Conservation (phyloP, 2,329 filamentous ascomycete genomes). For the Ophiocordyceps camponoti-floridani region DNA sequence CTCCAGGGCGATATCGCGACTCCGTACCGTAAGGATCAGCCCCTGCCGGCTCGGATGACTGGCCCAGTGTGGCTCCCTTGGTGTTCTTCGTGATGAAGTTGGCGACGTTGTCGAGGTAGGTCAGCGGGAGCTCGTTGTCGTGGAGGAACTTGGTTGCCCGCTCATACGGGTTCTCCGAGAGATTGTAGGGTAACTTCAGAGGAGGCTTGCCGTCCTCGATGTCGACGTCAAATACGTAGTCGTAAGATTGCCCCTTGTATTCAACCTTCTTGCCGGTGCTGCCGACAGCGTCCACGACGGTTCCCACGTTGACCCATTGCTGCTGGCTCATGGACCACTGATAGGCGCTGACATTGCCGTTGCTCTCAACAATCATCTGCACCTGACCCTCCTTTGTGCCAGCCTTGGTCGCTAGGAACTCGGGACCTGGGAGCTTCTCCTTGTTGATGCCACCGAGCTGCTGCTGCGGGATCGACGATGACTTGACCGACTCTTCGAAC, state of each 20-base stretch:
- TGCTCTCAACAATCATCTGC: conserved; percentile 69
- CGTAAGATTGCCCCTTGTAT: conserved; percentile 75
- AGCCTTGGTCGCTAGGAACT: conserved; percentile 63
- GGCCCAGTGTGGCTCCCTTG: conserved; percentile 66
- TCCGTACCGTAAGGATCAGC: conserved; percentile 66
- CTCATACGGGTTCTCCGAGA: conserved; percentile 84
- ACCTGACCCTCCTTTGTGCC: conserved; percentile 96
- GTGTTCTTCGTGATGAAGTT: conserved; percentile 88
- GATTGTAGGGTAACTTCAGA: conserved; percentile 84
- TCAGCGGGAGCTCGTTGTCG: conserved; percentile 72
- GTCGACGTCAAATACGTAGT: conserved; percentile 92
- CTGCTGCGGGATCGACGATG: conserved; percentile 75
- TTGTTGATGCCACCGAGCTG: conserved; percentile 75
- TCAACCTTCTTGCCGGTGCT: conserved; percentile 64
- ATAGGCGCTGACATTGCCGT: conserved; percentile 72
- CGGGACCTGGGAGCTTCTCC: conserved; percentile 74
- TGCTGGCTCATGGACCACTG: conserved; percentile 60
- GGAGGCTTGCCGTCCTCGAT: conserved; percentile 89
- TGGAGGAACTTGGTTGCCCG: conserved; percentile 79
- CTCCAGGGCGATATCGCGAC: conserved; percentile 57
- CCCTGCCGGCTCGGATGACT: conserved; percentile 29
- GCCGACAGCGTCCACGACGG: conserved; percentile 75
- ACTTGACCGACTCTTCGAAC: conserved; percentile 69
- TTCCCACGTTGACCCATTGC: conserved; percentile 81
- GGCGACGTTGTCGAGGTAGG: conserved; percentile 79